Base-by-base conservation (phyloP, 306 rosid genomes). In the Malus asiatica region DNA sequence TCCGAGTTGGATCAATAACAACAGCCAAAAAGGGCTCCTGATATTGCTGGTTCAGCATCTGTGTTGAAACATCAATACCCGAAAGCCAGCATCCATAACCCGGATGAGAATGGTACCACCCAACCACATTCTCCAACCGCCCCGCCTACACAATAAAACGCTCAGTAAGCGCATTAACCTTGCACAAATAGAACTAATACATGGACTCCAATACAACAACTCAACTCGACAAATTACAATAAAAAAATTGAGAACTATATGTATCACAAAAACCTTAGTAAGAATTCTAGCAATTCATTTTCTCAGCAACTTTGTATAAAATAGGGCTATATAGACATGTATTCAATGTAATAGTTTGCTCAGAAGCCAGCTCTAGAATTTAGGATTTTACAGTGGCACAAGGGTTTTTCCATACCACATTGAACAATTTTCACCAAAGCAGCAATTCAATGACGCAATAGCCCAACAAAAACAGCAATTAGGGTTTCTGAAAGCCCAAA, bases 61-160 rank as follows among this genome's bases (percentile, higher is more conserved):
- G 99, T 7, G 99, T 96, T 0, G 97, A 86, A 46, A 96, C 98
- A 81, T 96, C 99, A 68, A 96, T 96, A 40, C 99, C 99, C 22
- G 97, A 96, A 23, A 96, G 92, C 99, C 99, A 96, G 83, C 98
- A 96, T 45, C 99, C 99, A 42, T 96, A 96, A 32, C 97, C 98
- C 63, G 99, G 99, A 52, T 96, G 99, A 79, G 99, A 96, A 82
- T 96, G 99, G 79, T 96, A 96, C 99, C 99, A 92, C 16, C 99
- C 99, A 59, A 96, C 97, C 67, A 75, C 99, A 78, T 96, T 96
- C 82, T 96, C 99, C 88, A 96, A 77, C 27, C 98, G 82, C 8
- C 99, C 99, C 4, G 89, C 97, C 99, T 96, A 66, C 70, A 76
- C 59, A 80, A 68, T 10, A 32, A 74, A 68, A 67, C 19, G 72